Evolutionary conservation across 2,329 filamentous ascomycete species (phyloP).

Genomic region (Knoxdaviesia capensis): DNA sequence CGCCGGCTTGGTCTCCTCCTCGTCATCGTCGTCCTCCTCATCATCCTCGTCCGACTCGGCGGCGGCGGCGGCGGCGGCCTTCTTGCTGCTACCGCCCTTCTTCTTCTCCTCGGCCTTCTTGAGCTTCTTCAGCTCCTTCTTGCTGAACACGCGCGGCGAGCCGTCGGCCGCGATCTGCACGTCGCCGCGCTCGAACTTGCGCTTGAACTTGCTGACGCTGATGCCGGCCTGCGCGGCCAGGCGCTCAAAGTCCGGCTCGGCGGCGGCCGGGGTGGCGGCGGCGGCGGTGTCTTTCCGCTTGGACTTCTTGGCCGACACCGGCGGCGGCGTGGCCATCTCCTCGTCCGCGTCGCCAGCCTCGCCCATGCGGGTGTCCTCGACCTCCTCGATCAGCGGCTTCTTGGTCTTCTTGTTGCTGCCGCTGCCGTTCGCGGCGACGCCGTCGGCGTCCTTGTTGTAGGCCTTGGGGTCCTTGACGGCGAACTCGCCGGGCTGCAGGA

Average conservation of each 20-base stretch:
- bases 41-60: slow-evolving; percentile 16
- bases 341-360: slow-evolving; percentile 16
- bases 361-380: slow-evolving; percentile 16
- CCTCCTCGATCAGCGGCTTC: slow-evolving; percentile 26
- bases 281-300: slow-evolving; percentile 17
- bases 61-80: slow-evolving; percentile 21
- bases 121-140: slow-evolving; percentile 58
- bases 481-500: slow-evolving; percentile 52
- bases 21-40: slow-evolving; percentile 13
- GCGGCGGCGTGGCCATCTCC: slow-evolving; percentile 10
- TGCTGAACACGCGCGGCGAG: slow-evolving; percentile 46
- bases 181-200: slow-evolving; percentile 58
- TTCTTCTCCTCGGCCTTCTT: slow-evolving; percentile 38
- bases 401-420: slow-evolving; percentile 8
- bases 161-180: slow-evolving; percentile 46
- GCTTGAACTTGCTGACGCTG: slow-evolving; percentile 57
- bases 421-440: slow-evolving; percentile 30
- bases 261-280: slow-evolving; percentile 17
- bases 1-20: slow-evolving; percentile 20
- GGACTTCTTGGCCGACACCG: slow-evolving; percentile 13
- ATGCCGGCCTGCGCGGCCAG: slow-evolving; percentile 47
- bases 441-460: slow-evolving; percentile 90
- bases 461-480: slow-evolving; percentile 81
- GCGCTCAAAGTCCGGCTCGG: slow-evolving; percentile 34
- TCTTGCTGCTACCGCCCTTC: slow-evolving; percentile 12